A percentile compares a stretch with the other conserved stretches of the same genome.
These are phyloP conservation scores for Mycoemilia scoparia DNA, from an alignment of 192 early-diverging fungal genomes.

Conservation along the genomic window DNA sequence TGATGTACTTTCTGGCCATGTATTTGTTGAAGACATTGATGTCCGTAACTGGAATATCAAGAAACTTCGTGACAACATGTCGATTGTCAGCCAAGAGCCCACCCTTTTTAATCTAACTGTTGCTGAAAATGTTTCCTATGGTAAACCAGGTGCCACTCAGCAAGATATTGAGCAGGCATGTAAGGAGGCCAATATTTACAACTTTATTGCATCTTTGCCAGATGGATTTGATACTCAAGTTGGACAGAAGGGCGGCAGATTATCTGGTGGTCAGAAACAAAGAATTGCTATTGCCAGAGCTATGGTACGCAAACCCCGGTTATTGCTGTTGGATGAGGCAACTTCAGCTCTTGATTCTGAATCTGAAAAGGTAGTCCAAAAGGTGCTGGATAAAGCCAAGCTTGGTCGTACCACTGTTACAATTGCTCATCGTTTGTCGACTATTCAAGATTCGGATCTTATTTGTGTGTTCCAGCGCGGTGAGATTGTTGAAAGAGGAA, in stretches of 20 bases:
- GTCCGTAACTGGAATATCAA: constrained; percentile 26
- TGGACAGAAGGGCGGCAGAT: constrained; percentile 39
- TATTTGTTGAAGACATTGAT: constrained; percentile 21
- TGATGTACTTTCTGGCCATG: constrained; percentile 22
- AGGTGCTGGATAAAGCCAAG: constrained; percentile 46
- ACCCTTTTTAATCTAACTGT: constrained; percentile 39
- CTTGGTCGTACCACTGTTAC: constrained; percentile 52
- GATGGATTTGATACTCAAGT: constrained; percentile 40
- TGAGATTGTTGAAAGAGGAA: constrained; percentile 38
- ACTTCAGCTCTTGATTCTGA: constrained; percentile 60
- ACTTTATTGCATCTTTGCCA: constrained; percentile 29
- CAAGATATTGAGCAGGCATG: constrained; percentile 30
- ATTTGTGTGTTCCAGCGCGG: constrained; percentile 62
- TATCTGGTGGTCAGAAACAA: constrained; percentile 44
- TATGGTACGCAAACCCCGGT: constrained; percentile 39
- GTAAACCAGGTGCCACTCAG: constrained; percentile 27
- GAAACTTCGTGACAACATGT: constrained; percentile 25
- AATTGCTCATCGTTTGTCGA: constrained; percentile 52
- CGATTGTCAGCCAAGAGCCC: constrained; percentile 41
- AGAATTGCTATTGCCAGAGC: constrained; percentile 47
- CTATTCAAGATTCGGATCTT: constrained; percentile 47
- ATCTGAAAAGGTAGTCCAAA: constrained; percentile 59
- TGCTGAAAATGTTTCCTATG: constrained; percentile 39
- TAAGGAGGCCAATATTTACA: constrained; percentile 34
- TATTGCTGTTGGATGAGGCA: constrained; percentile 65